Evolutionary conservation across 2,329 filamentous ascomycete genomes (phyloP).

Genomic region (Fusarium heterosporum): DNA sequence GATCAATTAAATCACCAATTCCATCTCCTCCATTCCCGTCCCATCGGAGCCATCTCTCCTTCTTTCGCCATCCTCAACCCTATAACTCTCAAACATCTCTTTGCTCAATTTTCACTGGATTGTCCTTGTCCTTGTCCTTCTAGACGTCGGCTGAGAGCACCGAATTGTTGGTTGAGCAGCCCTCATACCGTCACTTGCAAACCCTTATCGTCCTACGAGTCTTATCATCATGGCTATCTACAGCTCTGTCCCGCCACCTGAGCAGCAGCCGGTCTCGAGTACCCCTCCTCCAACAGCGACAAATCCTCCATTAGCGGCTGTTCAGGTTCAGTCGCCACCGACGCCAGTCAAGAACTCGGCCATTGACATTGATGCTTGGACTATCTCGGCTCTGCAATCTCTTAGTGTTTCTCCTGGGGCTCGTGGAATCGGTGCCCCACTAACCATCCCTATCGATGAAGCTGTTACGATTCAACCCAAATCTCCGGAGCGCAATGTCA

Average conservation of each 20-base stretch:
- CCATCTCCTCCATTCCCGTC: conserved; percentile 5
- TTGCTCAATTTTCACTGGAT: neutral
- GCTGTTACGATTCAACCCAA: conserved; percentile 34
- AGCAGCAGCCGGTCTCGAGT: conserved; percentile 45
- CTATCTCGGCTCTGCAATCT: conserved; percentile 66
- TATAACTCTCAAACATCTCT: conserved; percentile 5
- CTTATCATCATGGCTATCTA: conserved; percentile 62
- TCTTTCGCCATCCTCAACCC: conserved; percentile 1
- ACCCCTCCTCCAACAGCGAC: conserved; percentile 27
- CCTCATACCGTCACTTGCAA: neutral
- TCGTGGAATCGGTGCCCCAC: conserved; percentile 70
- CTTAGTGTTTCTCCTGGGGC: conserved; percentile 66
- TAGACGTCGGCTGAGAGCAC: neutral
- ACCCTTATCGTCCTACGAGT: conserved; percentile 6
- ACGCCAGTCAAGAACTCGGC: conserved; percentile 44
- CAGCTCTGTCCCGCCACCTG: conserved; percentile 63
- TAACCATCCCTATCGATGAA: conserved; percentile 82
- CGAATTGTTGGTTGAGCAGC: neutral
- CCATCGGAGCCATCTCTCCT: conserved; percentile 12
- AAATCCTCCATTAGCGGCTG: conserved; percentile 30
- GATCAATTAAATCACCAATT: conserved; percentile 26
- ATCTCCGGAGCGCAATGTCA: conserved; percentile 35
- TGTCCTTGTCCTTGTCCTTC: conserved; percentile 11
- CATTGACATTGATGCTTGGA: conserved; percentile 76
- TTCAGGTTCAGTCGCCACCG: conserved; percentile 37